Base-by-base conservation (phyloP, 345 rosid genomes). In the Psidium friedrichsthalianum region DNA sequence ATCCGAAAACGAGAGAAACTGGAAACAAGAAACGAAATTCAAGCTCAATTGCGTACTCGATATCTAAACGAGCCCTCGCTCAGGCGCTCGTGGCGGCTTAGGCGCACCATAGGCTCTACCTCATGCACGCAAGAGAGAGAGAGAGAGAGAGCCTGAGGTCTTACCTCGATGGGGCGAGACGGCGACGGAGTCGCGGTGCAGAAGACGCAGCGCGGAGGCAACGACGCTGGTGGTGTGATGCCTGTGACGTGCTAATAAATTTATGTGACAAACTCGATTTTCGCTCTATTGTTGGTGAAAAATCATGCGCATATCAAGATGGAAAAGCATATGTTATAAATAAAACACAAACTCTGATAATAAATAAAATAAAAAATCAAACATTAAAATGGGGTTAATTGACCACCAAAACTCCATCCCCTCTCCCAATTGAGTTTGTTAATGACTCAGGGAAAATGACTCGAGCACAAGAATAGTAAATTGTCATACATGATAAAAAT, bases 191-290 rank as follows among this genome's bases (percentile, higher is more conserved):
- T 61, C 22, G 76, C 76, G 2, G 76, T 3, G 3, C 29, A 29
- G 76, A 64, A 64, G 76, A 7, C 76, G 9, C 22, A 64, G 76
- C 6, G 47, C 44, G 24, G 78, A 18, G 47, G 24, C 78, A 24
- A 18, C 78, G 47, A 0, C 44, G 47, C 78, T 8, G 44, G 47
- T 20, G 47, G 78, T 69, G 5, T 4, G 7, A 69, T 32, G 47
- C 24, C 44, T 22, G 44, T 11, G 78, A 0, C 78, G 78, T 36
- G 44, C 44, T 2, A 0, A 0, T 2, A 0, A 0, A 64, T 64
- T 32, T 64, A 32, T 16, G 78, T 2, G 78, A 64, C 24, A 8
- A 32, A 64, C 36, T 64, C 24, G 24, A 64, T 64, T 64, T 64
- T 64, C 76, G 16, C 44, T 3, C 24, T 21, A 56, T 56, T 56